phyloP scores from a whole-genome alignment of 2,329 filamentous ascomycete genomes.

The Thermoascus crustaceus region DNA sequence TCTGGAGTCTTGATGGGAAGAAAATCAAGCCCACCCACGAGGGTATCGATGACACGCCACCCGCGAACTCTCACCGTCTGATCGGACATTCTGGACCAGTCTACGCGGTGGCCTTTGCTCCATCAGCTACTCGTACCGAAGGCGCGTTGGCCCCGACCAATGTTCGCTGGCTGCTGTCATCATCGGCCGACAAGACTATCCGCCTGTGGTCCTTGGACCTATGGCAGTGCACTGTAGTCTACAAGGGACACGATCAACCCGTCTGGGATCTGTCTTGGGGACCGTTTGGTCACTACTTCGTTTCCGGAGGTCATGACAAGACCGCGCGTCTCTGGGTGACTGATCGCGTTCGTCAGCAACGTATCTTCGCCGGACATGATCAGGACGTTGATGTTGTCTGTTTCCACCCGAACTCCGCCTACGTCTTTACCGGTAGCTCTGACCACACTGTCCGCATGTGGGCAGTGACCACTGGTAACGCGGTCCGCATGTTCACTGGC shows the following conservation, averaged over 20 bases:
- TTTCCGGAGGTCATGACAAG: constrained; percentile 79
- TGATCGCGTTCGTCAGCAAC: constrained; percentile 80
- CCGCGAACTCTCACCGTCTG: constrained; percentile 63
- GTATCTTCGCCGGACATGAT: constrained; percentile 86
- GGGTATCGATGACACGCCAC: constrained; percentile 51
- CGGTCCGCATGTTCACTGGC: constrained; percentile 84
- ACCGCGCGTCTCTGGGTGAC: constrained; percentile 87
- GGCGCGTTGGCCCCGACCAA: constrained; percentile 47
- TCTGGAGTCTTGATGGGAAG: constrained; percentile 86
- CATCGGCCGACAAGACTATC: constrained; percentile 77
- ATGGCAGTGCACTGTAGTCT: constrained; percentile 87
- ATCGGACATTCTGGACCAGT: constrained; percentile 88
- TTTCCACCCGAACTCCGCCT: constrained; percentile 91
- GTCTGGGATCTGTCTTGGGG: constrained; percentile 85
- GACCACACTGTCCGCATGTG: constrained; percentile 97
- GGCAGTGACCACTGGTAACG: constrained; percentile 79
- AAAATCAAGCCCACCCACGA: constrained; percentile 62
- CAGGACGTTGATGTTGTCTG: constrained; percentile 83
- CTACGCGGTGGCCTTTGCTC: constrained; percentile 83
- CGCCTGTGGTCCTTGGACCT: constrained; percentile 88
- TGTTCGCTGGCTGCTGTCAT: constrained; percentile 75
- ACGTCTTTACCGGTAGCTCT: constrained; percentile 85
- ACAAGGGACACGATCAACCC: constrained; percentile 85
- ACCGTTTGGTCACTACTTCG: constrained; percentile 91
- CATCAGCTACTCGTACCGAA: constrained; percentile 48